These are phyloP conservation scores for Fusarium acutatum DNA, from an alignment of 2,329 filamentous ascomycete species.

Conservation along the genomic window DNA sequence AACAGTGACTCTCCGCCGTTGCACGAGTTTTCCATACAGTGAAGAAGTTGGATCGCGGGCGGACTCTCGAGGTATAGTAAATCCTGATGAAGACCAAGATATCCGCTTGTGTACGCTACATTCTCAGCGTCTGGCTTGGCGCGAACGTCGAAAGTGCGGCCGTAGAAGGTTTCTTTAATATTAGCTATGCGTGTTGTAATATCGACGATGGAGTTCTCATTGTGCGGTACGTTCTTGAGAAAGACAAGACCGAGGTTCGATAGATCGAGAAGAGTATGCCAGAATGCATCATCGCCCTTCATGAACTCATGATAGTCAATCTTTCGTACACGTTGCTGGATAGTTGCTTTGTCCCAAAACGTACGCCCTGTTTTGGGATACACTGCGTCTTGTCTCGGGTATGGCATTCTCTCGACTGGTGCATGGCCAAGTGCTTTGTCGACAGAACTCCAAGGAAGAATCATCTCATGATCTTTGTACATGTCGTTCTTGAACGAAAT, in stretches of 20 bases:
- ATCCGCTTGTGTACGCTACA: conserved; percentile 85
- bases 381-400: conserved; percentile 40
- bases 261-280: conserved; percentile 69
- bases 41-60: conserved; percentile 85
- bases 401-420: conserved; percentile 28
- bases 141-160: conserved; percentile 87
- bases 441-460: conserved; percentile 48
- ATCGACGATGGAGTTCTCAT: conserved; percentile 69
- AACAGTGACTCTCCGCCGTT: conserved; percentile 88
- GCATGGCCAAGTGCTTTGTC: conserved; percentile 45
- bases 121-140: conserved; percentile 85
- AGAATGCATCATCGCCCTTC: conserved; percentile 63
- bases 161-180: conserved; percentile 89
- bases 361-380: conserved; percentile 46
- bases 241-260: conserved; percentile 77
- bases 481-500: conserved; percentile 68
- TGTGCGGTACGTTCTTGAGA: conserved; percentile 75
- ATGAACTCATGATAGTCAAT: conserved; percentile 80
- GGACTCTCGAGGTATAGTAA: conserved; percentile 84
- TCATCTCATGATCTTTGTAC: conserved; percentile 44
- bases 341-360: conserved; percentile 53
- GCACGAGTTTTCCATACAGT: conserved; percentile 84
- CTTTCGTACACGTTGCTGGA: conserved; percentile 58
- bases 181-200: conserved; percentile 79
- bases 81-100: conserved; percentile 92